Base-by-base conservation (phyloP, 768 basidiomycete species). In the Trametes maxima region DNA sequence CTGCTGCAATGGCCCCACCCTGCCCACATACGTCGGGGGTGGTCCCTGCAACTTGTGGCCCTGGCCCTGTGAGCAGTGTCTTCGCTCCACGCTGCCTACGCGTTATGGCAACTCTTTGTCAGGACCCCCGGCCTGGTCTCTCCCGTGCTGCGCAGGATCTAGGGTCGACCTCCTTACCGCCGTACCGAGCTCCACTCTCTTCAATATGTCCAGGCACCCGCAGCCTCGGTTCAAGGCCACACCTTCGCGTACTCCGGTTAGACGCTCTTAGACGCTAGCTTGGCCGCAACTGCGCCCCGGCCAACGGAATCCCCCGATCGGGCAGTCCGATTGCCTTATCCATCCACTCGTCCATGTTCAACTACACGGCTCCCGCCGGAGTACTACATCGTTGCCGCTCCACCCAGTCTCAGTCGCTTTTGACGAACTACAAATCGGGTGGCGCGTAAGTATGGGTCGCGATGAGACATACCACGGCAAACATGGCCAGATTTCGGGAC, bases 121-220 rank as follows among this genome's bases (percentile, higher is more conserved):
- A 17, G 24, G 45, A 46, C 21, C 45, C 28, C 28, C 28, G 28
- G 45, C 45, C 21, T 19, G 21, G 21, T 46, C 1, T 22, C 14
- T 17, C 11, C 24, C 24, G 12, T 14, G 25, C 24, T 28, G 47
- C 21, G 25, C 25, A 28, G 28, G 19, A 49, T 28, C 35, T 36
- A 45, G 10, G 49, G 11, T 13, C 49, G 2, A 12, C 19, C 8
- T 5, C n/a, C 10, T 4, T 39, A n/a, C 35, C 35, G 25, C n/a
- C 33, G 19, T 11, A 37, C n/a, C 19, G 19, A 12, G 51, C 51
- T 52, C 51, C 51, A 52, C 51, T 39, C 40, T 52, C 51, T 52
- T 52, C 36, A 40, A 52, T 52, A 40, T 42, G 19, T 37, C 36
- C 51, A 52, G 51, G 51, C 36, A 52, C 51, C 28, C 51, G 51